Evolutionary conservation across 2,329 filamentous ascomycete species (phyloP), one percentile per base, ranked within the genome.

Genomic region (Trichophyton benhamiae): DNA sequence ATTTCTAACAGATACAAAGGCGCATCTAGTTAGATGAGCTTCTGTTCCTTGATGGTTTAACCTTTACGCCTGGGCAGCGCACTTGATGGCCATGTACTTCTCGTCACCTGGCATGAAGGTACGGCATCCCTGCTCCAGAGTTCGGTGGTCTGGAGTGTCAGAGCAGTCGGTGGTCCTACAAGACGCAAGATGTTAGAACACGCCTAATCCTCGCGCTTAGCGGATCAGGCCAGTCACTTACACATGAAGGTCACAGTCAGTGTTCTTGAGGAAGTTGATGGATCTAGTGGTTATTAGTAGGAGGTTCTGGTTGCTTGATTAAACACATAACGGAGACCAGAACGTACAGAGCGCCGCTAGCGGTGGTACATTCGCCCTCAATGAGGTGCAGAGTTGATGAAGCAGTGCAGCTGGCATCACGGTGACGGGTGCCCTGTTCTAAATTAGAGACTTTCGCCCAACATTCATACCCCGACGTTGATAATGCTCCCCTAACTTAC

Each of bases 31-130:
- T 7, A 48, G 33, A 55, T 13, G 33, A 17, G 33, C 7, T n/a
- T 17, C 11, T 36, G 15, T n/a, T 13, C 1, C 8, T 52, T 27
- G 9, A n/a, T 52, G 17, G 52, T n/a, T 36, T 9, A 33, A 17
- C 9, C 46, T 22, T 49, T 22, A 22, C 11, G 20, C 15, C 30
- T 55, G 6, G 17, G 30, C 15, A 55, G 52, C 25, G 17, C 52
- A 55, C 52, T 36, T 55, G 27, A 55, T 6, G 7, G 52, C 52
- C 11, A 7, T 17, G 27, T 55, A 55, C n/a, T 17, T 20, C 27
- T 55, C 52, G 33, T 55, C 52, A 17, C 52, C 52, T n/a, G 52
- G 52, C 52, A 55, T 55, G 11, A 55, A 55, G 52, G 13, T 55
- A 13, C n/a, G 52, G 30, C 52, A 55, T 1, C 52, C 52, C 27